Conservation (phyloP, 2,329 filamentous ascomycete genomes). For the Pyrenophora teres region DNA sequence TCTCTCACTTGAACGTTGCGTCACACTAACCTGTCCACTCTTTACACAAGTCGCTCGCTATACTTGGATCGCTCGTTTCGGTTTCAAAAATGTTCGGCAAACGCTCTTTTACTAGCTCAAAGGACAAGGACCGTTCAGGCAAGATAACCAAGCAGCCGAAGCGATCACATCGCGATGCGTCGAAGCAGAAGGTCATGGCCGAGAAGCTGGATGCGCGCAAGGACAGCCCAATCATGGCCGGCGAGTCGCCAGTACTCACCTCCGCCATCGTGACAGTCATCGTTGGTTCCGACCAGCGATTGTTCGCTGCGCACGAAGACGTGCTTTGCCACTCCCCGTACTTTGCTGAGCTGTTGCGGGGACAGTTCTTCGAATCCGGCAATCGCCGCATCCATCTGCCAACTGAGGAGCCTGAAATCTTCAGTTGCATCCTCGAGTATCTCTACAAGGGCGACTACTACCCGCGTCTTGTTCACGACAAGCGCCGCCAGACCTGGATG, state of each 20-base stretch:
- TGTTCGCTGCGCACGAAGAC: conserved; percentile 96
- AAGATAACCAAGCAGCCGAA: conserved; percentile 80
- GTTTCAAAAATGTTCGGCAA: conserved; percentile 75
- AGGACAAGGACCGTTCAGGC: conserved; percentile 83
- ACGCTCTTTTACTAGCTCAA: conserved; percentile 77
- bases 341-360: conserved; percentile 74
- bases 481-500: conserved; percentile 83
- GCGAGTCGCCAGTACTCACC: conserved; percentile 57
- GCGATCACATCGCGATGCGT: conserved; percentile 76
- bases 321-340: conserved; percentile 84
- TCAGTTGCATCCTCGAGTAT: conserved; percentile 93
- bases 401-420: conserved; percentile 84
- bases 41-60: conserved; percentile 47
- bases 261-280: conserved; percentile 84
- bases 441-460: conserved; percentile 97
- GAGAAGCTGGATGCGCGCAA: conserved; percentile 68
- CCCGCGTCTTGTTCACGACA: conserved; percentile 84
- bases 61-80: conserved; percentile 49
- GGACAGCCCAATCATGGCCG: conserved; percentile 61
- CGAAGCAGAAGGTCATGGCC: conserved; percentile 74
- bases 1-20: conserved; percentile 54
- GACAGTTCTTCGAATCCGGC: conserved; percentile 70
- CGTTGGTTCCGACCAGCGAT: conserved; percentile 80
- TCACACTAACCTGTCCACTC: conserved; percentile 57
- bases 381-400: conserved; percentile 78